Evolutionary conservation across 345 rosid species (phyloP).

Genomic region (Bruguiera parviflora): DNA sequence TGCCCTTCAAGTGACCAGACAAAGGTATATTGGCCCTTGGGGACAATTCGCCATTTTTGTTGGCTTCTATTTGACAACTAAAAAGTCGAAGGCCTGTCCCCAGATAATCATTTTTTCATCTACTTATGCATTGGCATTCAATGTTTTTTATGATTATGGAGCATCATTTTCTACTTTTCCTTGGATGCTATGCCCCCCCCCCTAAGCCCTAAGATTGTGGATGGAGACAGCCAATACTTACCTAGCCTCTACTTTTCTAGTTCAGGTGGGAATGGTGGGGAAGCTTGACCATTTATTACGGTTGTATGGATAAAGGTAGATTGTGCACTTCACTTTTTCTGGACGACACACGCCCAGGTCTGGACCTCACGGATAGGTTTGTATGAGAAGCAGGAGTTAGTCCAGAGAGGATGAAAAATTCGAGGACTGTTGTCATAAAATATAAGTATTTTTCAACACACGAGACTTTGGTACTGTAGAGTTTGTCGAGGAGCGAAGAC

Average conservation of each 20-base stretch:
- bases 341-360: not conserved
- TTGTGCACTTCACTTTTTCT: not conserved
- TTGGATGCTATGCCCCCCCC: constrained; percentile 33
- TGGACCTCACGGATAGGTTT: not conserved
- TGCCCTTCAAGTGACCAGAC: no score
- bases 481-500: no score
- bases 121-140: not conserved
- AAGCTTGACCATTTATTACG: constrained; percentile 18
- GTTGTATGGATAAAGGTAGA: not conserved
- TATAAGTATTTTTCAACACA: no score
- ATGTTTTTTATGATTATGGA: not conserved
- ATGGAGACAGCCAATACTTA: constrained; percentile 18
- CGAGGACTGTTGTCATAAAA: no score
- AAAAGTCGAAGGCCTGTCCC: not conserved
- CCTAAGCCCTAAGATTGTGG: not conserved
- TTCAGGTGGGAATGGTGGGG: constrained; percentile 35
- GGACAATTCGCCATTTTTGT: not conserved
- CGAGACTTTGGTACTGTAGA: no score
- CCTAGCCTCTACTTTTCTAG: constrained; percentile 17
- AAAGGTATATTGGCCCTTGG: no score
- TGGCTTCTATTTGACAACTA: not conserved
- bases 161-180: constrained; percentile 20
- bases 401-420: no score
- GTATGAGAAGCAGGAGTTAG: not conserved
- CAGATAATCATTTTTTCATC: not conserved